Base-by-base conservation (phyloP, 1,139 yeast genomes). In the Diutina mesorugosa region DNA sequence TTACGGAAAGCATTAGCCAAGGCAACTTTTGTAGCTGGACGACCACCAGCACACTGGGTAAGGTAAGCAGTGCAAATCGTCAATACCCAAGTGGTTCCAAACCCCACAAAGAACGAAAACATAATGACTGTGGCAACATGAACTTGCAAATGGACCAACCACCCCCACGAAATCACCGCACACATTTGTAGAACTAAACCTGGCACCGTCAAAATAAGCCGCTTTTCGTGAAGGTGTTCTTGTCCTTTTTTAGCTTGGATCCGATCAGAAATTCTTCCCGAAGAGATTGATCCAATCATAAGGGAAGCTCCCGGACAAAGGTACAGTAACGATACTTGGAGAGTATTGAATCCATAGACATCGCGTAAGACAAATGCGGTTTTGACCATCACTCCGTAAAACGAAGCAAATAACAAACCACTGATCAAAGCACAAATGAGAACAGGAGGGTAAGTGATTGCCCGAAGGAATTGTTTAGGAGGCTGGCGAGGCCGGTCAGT, bases 351-450 rank as follows among this genome's bases (percentile, higher is more conserved):
- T 8, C 66, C 60, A 60, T 81, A 81, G 2, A 70, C 63, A 0
- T 65, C 61, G 50, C 72, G 67, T 48, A 82, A 66, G 14, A 70
- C 69, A 35, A 71, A 70, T 0, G 84, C 65, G 60, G 79, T 77
- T 0, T 83, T 77, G 10, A 82, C 81, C 60, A 78, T 76, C 59
- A 81, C 69, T 0, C 77, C 84, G 60, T 82, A 82, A 61, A 80
- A 82, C 16, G 80, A 71, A 3, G 85, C 80, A 69, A 81, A 81
- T 35, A 81, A 62, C 7, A 81, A 63, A 0, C 83, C 84, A 1
- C 81, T 76, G 53, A 77, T 76, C 2, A 79, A 53, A 0, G 84
- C 78, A 54, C 81, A 74, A 9, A 81, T 60, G 1, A 76, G 58
- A 0, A 81, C 80, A 0, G 85, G 84, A 26, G 67, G 66, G 58